Percentiles rank a stretch among this genome's conserved stretches.
Evolutionary conservation across 1,284 basidiomycete genomes (phyloP).

Genomic region (Ceratobasidium sp.): DNA sequence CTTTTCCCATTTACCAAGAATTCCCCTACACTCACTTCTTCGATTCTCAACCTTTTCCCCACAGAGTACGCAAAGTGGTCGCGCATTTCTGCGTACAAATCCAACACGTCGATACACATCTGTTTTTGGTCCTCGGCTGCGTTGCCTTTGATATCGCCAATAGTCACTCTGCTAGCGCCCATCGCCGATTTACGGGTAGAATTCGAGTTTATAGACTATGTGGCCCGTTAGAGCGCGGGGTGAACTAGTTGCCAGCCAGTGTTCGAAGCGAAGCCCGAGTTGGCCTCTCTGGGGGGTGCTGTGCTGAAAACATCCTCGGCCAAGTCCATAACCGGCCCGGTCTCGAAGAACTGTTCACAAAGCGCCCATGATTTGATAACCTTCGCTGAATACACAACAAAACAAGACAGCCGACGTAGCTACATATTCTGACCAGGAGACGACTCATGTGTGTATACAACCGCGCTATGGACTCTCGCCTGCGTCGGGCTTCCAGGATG

Average conservation of each 20-base stretch:
- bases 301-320: not conserved
- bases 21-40: slow-evolving; percentile 27
- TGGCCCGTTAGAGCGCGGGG: not conserved
- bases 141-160: slow-evolving; percentile 28
- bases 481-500: slow-evolving; percentile 24
- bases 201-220: not conserved
- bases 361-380: no score
- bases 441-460: not conserved
- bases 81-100: slow-evolving; percentile 19
- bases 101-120: slow-evolving; percentile 32
- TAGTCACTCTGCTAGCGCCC: slow-evolving; percentile 27
- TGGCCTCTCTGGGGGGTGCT: not conserved
- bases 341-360: not conserved
- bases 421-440: not conserved
- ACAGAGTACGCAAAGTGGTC: slow-evolving; percentile 36
- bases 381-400: slow-evolving; percentile 1
- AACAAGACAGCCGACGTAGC: slow-evolving; percentile 3
- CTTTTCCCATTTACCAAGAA: slow-evolving; percentile 35
- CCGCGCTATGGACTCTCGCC: slow-evolving; percentile 6
- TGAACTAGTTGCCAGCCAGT: no score
- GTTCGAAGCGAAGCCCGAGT: not conserved
- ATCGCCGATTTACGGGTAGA: not conserved
- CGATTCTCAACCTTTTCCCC: slow-evolving; percentile 23
- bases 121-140: slow-evolving; percentile 35
- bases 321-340: slow-evolving; percentile 11